phyloP scores from a whole-genome alignment of 805 yeast genomes.

The Yamadazyma phyllophila region DNA sequence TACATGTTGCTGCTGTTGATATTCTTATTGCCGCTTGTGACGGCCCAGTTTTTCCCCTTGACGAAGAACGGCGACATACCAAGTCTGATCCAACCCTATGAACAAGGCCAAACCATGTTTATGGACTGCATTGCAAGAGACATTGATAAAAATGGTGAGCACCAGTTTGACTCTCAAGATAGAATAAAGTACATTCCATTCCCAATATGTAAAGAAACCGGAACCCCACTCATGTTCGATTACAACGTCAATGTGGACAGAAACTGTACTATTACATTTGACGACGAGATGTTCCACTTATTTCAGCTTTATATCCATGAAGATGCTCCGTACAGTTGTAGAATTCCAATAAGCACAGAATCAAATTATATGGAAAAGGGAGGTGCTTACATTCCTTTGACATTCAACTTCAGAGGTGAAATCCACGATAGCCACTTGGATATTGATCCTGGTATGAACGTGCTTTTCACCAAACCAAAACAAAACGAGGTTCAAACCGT shows the following conservation, averaged over 20 bases:
- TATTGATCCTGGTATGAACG: constrained; percentile 56
- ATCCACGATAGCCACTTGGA: constrained; percentile 68
- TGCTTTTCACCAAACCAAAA: constrained; percentile 43
- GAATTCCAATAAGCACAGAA: constrained; percentile 51
- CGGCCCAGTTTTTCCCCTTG: constrained; percentile 37
- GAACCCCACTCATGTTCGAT: constrained; percentile 52
- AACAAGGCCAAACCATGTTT: constrained; percentile 40
- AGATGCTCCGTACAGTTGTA: constrained; percentile 72
- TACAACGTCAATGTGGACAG: constrained; percentile 52
- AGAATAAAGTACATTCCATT: constrained; percentile 57
- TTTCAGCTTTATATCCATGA: constrained; percentile 76
- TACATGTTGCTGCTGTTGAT: not conserved
- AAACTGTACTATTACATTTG: constrained; percentile 59
- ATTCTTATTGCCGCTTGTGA: constrained; percentile 10
- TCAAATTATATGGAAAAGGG: constrained; percentile 41
- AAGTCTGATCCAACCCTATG: constrained; percentile 32
- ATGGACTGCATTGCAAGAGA: constrained; percentile 64
- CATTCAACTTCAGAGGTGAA: constrained; percentile 63
- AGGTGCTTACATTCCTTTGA: constrained; percentile 54
- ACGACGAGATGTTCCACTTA: constrained; percentile 66
- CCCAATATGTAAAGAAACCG: constrained; percentile 65
- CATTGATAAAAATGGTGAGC: constrained; percentile 70
- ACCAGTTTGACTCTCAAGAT: constrained; percentile 61
- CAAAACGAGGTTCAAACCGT: constrained; percentile 35
- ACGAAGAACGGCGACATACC: constrained; percentile 38